Base-by-base conservation (phyloP, 805 yeast species). In the Candida succiphila region DNA sequence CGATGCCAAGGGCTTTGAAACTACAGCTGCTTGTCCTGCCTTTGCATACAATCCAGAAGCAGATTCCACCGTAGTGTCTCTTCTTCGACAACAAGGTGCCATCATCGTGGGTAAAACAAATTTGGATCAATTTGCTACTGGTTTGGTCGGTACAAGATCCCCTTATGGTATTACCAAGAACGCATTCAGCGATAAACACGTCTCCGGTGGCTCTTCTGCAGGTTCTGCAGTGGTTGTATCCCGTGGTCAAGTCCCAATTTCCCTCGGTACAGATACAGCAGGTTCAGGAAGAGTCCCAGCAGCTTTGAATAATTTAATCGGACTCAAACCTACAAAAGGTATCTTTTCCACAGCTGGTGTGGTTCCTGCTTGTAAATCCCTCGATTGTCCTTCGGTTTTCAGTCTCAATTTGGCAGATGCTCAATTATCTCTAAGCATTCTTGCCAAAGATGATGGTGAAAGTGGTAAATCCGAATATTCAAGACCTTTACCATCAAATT, bases 201-300 rank as follows among this genome's bases (percentile, higher is more conserved):
- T 89, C 14, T 73, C 87, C 36, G 98, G 98, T 33, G 98, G 98
- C 21, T 86, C 96, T 2, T 80, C 94, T 25, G 87, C 96, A 1
- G 98, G 98, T 10, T 85, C 95, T n/a, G 94, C 95, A 5, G 76
- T 79, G 12, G 88, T 79, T 17, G 96, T 87, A 15, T 89, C 87
- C 16, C 70, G 87, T 44, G 97, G 97, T 38, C 65, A 78, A 31
- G 96, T 85, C 14, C 96, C 97, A 23, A 49, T 89, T 31, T 70
- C 96, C 1, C 65, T 89, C 45, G 96, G 96, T 25, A 92, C 97
- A 5, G 98, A 89, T 54, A 89, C 98, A 25, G 98, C 98, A 8
- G 98, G 98, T 17, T 85, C 95, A 5, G 96, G 96, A 27, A 74
- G 98, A 50, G 98, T 89, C 22, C 98, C 98, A 19, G 97, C 97